These are phyloP conservation scores for Arachnopeziza araneosa DNA, from an alignment of 2,329 filamentous ascomycete genomes.

Conservation along the genomic window DNA sequence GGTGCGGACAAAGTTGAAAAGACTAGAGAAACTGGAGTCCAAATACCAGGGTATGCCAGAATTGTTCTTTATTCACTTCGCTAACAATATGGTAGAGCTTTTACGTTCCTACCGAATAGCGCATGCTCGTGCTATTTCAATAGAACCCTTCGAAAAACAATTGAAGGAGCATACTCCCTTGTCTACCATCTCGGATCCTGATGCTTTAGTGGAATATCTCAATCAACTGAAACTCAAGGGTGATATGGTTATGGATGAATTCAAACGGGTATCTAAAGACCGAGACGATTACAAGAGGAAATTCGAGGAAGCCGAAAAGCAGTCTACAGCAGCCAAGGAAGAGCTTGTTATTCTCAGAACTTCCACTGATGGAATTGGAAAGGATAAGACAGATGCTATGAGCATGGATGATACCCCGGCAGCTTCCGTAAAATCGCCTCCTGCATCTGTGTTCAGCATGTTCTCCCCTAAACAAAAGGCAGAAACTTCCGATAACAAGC, in stretches of 20 bases:
- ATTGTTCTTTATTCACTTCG: background rate
- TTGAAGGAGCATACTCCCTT: constrained; percentile 90
- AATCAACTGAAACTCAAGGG: constrained; percentile 79
- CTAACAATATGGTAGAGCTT: constrained; percentile 53
- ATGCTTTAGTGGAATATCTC: constrained; percentile 81
- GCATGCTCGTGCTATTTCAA: constrained; percentile 76
- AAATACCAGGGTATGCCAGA: constrained; percentile 68
- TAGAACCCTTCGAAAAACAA: constrained; percentile 89
- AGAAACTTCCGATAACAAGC: constrained; percentile 32
- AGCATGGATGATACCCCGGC: constrained; percentile 27
- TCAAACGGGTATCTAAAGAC: constrained; percentile 80
- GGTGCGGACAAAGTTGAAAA: constrained; percentile 13
- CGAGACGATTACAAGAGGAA: constrained; percentile 76
- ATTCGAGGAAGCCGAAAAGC: constrained; percentile 61
- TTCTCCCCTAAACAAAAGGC: constrained; percentile 44
- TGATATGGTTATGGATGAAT: constrained; percentile 90
- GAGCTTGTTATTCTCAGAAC: constrained; percentile 54
- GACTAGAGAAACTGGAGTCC: constrained; percentile 70
- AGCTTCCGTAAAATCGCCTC: constrained; percentile 40
- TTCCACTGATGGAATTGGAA: constrained; percentile 24
- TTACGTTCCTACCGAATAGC: constrained; percentile 88
- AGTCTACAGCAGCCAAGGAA: constrained; percentile 54
- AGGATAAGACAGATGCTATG: constrained; percentile 21
- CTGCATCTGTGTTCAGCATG: constrained; percentile 43
- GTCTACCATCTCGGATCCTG: constrained; percentile 79